Evolutionary conservation across 176 grass and related monocot species (phyloP), one percentile per base, ranked within the genome.

Genomic region (Triticum timopheevii): DNA sequence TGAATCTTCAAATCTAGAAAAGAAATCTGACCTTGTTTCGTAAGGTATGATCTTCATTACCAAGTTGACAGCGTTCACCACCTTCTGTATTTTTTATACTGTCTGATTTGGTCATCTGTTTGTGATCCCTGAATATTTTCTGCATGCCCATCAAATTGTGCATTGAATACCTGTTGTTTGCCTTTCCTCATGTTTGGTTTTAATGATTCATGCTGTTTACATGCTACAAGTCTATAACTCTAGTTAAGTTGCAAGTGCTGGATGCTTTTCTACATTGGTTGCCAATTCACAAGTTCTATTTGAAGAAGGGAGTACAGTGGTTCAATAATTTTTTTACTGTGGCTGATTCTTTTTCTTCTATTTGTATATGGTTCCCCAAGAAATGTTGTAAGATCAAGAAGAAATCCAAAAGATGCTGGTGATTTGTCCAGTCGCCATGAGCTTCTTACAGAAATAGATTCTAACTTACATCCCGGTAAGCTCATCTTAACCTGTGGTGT

Each of bases 301-400:
- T 65, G 61, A 61, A 73, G n/a, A 88, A 45, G 11, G 8, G 2
- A 67, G 36, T 59, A 70, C 16, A 16, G 63, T 23, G 15, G 52
- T 62, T 65, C 17, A 31, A 27, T 77, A 8, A 10, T 27, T 78
- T 56, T 90, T 86, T 83, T 83, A 56, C 27, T 42, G 40, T 7
- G 22, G 63, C 30, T 86, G 47, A 79, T 69, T 83, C 39, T 64
- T 64, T 82, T 34, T 86, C 49, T 39, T 81, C 44, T 71, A 78
- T 77, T 24, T 83, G 61, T 82, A 35, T 24, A 79, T 79, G 82
- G 7, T 65, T 88, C 42, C 76, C 44, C 77, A 82, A 95, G 93
- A 89, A 94, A 93, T 91, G 75, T 92, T 91, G 89, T 98, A 58
- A 90, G 92, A 82, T 87, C 88, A 87, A 95, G 96, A 68, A 92